Evolutionary conservation across 768 basidiomycete species (phyloP).

Genomic region (Leccinum pellstonianum): DNA sequence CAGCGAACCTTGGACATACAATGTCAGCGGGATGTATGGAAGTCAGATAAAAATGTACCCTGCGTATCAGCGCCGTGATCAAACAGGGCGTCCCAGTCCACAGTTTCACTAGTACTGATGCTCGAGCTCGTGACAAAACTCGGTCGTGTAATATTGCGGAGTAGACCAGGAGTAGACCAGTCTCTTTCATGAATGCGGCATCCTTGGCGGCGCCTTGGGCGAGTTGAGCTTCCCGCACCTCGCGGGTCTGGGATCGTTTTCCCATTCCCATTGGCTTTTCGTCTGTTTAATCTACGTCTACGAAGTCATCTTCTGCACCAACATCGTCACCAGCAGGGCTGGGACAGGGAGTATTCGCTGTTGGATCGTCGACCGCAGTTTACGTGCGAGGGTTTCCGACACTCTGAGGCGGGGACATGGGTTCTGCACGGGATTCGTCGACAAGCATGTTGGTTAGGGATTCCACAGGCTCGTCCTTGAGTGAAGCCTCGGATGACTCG

Average conservation of each 20-base stretch:
- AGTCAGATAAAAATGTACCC: slow-evolving; percentile 50
- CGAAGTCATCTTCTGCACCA: slow-evolving; percentile 5
- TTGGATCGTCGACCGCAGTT: no score
- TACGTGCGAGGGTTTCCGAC: not conserved
- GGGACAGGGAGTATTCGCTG: no score
- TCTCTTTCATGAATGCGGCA: slow-evolving; percentile 60
- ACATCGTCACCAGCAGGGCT: slow-evolving; percentile 3
- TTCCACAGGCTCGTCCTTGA: slow-evolving; percentile 47
- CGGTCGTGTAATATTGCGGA: slow-evolving; percentile 77
- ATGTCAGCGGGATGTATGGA: not conserved
- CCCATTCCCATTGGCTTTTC: slow-evolving; percentile 29
- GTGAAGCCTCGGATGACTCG: slow-evolving; percentile 39
- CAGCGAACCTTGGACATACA: slow-evolving; percentile 47
- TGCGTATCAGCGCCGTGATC: slow-evolving; percentile 96
- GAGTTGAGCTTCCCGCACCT: slow-evolving; percentile 47
- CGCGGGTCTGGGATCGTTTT: slow-evolving; percentile 41
- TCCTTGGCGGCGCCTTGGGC: slow-evolving; percentile 44
- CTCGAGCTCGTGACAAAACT: slow-evolving; percentile 88
- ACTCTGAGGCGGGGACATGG: slow-evolving; percentile 32
- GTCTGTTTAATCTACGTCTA: slow-evolving; percentile 27
- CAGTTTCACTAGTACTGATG: slow-evolving; percentile 90
- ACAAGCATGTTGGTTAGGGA: not conserved
- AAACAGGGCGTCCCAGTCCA: slow-evolving; percentile 83
- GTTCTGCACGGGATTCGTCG: slow-evolving; percentile 4
- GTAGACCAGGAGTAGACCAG: slow-evolving; percentile 77